Conservation (phyloP, 306 rosid genomes). For the Pterocarpus santalinus region DNA sequence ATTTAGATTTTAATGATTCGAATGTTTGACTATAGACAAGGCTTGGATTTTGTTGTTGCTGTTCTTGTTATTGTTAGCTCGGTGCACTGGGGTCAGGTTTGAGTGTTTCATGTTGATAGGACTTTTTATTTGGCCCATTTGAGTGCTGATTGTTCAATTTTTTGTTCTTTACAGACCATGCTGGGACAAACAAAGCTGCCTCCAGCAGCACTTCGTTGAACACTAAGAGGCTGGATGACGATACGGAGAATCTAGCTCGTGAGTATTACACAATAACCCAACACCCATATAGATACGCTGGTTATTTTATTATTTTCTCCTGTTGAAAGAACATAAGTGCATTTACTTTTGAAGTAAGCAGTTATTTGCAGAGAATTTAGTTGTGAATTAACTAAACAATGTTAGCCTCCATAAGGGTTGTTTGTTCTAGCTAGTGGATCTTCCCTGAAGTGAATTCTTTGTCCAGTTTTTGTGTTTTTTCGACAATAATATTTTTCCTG, state of each 20-base stretch:
- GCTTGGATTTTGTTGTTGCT: no score
- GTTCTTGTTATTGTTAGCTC: no score
- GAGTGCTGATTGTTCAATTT: constrained; percentile 21
- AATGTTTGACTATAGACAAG: no score
- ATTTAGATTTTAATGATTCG: no score
- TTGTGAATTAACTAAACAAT: neutral
- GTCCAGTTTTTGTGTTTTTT: neutral
- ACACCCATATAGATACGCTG: no score
- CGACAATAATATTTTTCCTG: neutral
- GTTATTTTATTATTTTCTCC: neutral
- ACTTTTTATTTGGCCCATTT: neutral
- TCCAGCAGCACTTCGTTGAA: constrained; percentile 83
- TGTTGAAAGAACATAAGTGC: neutral
- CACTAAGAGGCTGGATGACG: constrained; percentile 90
- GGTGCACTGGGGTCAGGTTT: no score
- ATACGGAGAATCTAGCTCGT: constrained; percentile 86
- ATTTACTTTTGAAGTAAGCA: neutral
- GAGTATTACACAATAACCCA: constrained; percentile 29
- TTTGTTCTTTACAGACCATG: constrained; percentile 49
- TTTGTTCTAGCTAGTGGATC: neutral
- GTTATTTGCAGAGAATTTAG: constrained; percentile 10
- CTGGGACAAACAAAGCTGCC: constrained; percentile 87
- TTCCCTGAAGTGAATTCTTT: neutral
- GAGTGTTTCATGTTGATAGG: no score
- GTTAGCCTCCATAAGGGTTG: neutral